A percentile compares a stretch with the other conserved stretches of the same genome.
These are phyloP conservation scores for Stylosanthes scabra DNA, from an alignment of 331 rosid genomes.

Conservation along the genomic window DNA sequence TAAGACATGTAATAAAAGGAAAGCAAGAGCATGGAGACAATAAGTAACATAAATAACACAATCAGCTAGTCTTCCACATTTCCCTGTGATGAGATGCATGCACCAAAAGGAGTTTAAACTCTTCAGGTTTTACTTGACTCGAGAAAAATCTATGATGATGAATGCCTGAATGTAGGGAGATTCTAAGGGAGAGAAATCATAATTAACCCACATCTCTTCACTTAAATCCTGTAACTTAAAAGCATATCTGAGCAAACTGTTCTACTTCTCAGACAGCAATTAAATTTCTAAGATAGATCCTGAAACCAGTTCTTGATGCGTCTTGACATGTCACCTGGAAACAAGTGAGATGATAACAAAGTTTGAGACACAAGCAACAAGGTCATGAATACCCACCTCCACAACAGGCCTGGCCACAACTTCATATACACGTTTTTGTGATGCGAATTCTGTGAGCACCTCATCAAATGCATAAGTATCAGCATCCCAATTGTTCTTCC, in stretches of 20 bases:
- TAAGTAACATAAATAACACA: background rate
- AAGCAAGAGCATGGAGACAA: conserved; percentile 25
- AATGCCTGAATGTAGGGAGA: conserved; percentile 10
- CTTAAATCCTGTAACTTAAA: conserved; percentile 20
- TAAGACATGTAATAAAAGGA: conserved; percentile 36
- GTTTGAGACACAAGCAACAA: conserved; percentile 28
- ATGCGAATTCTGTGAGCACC: conserved; percentile 96
- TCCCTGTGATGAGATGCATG: conserved; percentile 16
- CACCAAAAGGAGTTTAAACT: conserved; percentile 26
- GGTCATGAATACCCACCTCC: conserved; percentile 66
- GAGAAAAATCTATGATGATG: conserved; percentile 23
- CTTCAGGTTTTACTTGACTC: conserved; percentile 13
- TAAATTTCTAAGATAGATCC: conserved; percentile 13
- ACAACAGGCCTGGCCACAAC: conserved; percentile 99
- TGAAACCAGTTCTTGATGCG: conserved; percentile 22
- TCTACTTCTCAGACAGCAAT: background rate
- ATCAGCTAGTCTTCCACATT: background rate
- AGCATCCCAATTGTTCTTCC: conserved; percentile 98
- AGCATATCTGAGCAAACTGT: conserved; percentile 3
- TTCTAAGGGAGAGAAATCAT: conserved; percentile 17
- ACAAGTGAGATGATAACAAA: conserved; percentile 5
- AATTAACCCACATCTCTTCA: conserved; percentile 14
- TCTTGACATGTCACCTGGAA: conserved; percentile 19
- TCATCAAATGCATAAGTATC: conserved; percentile 97
- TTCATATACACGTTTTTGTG: conserved; percentile 98